Base-by-base conservation (phyloP, 495 filamentous ascomycete species). In the Hypomontagnella submonticulosa region DNA sequence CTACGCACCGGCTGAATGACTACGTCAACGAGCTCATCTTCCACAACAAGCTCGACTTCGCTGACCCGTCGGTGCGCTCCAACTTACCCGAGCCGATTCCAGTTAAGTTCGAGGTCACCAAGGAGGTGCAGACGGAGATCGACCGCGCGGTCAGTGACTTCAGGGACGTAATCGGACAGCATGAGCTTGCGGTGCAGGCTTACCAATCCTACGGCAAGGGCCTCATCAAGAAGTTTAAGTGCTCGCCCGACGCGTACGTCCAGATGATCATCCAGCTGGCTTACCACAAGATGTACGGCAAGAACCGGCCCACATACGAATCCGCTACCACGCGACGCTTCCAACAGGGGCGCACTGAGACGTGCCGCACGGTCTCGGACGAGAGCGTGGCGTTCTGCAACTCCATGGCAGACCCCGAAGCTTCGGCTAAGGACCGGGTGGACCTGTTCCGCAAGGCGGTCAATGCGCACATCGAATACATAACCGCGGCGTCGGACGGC, bases 201-300 rank as follows among this genome's bases (percentile, higher is more conserved):
- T 99, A 92, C 84, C 93, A 97, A 74, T 95, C 90, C 71, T 99
- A 99, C 77, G 96, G 96, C 75, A 99, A 98, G 83, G 92, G 92
- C 41, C 81, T 99, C 47, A 98, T 99, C 84, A 99, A 99, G 89
- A 96, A 96, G 77, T 97, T 99, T 88, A 93, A 92, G 80, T 97
- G 90, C 88, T 96, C 91, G 54, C 96, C 96, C 32, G 96, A 99
- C 70, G 96, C 95, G 16, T 99, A 95, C 78, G 91, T 97, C 52
- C 96, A 99, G 81, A 95, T 98, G 92, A 81, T 96, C 78, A 98
- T 99, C 80, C 96, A 99, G 78, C 88, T 99, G 13, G 96, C 96
- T 50, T 99, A 99, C 85, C 88, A 88, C 83, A 99, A 98, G 82
- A 97, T 98, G 91, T 97, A 97, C 81, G 94, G 94, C 83, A 90